Evolutionary conservation across 2,329 filamentous ascomycete genomes (phyloP), one percentile per base, ranked within the genome.

Genomic region (Talaromyces amestolkiae): DNA sequence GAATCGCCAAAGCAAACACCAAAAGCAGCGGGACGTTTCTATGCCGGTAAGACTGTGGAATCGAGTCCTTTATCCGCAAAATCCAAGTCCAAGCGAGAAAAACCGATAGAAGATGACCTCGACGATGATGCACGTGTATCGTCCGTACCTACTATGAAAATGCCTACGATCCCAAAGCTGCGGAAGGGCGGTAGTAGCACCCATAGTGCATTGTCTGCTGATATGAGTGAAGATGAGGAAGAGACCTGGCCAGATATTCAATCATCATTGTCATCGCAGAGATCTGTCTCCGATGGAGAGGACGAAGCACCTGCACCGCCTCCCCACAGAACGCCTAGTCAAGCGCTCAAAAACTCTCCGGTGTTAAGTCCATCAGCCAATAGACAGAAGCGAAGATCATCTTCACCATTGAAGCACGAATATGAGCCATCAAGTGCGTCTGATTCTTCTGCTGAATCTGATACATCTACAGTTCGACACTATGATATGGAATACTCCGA

Each of bases 331-430:
- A 80, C 82, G n/a, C 78, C 82, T n/a, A 85, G 81, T 68, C 80
- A 83, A 54, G 71, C 75, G 17, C 79, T 74, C n/a, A 74, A 76
- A 9, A 80, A 73, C 68, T 75, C 80, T 72, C 78, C 81, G 66
- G 65, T 83, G 75, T 69, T 88, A 76, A 73, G 81, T 73, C 72
- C 88, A 80, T 71, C 76, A 70, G 70, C 78, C 64, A 72, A 80
- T 68, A 74, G 79, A 74, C 72, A 83, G 76, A 76, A 89, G 73
- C 87, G 93, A 53, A 87, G 93, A 19, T 90, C 88, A 1, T 98
- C 95, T 0, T 99, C 95, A 1, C 95, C 95, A 0, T 82, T 99
- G 59, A 99, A 99, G 80, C 94, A 98, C 74, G 94, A 99, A 79
- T 99, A 97, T 72, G 89, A 93, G 68, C 94, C 94, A 15, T 98